Evolutionary conservation across 805 yeast genomes (phyloP), one percentile per base, ranked within the genome.

Genomic region (Metschnikowia similis): DNA sequence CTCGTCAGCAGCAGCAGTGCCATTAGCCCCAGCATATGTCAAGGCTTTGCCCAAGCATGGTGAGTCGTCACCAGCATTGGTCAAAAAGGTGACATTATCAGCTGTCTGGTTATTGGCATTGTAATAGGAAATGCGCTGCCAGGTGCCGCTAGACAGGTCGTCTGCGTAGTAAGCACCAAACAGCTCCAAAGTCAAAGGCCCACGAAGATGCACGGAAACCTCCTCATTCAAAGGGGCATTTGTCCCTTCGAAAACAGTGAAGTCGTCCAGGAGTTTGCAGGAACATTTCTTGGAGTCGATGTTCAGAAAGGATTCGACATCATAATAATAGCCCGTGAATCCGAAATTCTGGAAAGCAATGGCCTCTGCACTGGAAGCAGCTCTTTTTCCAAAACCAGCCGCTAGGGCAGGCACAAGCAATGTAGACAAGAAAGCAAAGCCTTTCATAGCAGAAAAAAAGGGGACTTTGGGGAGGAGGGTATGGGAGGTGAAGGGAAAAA

Each of bases 181-280:
- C 58, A 79, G 76, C 52, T 69, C 66, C 60, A 86, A 71, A 13
- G 76, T 69, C 52, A 86, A 63, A 8, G 94, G 94, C 41, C 94
- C 94, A 69, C 94, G 78, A 65, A 86, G 80, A 63, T 86, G 94
- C 13, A 86, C 89, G 4, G 89, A 82, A 27, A 86, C 71, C 62
- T 82, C 90, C 56, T 78, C 83, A 62, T 84, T 70, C 36, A 85
- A 62, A 6, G 94, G 94, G 28, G 89, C 68, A 59, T 83, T 80
- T 21, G 79, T 50, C 26, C 92, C 92, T 8, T 75, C 67, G 56
- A 82, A 81, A 5, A 59, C 29, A 1, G 72, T 66, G 51, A 69
- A 63, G n/a, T 66, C 63, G 5, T 55, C 50, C 50, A 74, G 67
- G 34, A 71, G 56, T 30, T 65, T 69, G 60, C 86, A 77, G 8